Base-by-base conservation (phyloP, 1,284 basidiomycete species). In the Boletellus dicymbophilus region DNA sequence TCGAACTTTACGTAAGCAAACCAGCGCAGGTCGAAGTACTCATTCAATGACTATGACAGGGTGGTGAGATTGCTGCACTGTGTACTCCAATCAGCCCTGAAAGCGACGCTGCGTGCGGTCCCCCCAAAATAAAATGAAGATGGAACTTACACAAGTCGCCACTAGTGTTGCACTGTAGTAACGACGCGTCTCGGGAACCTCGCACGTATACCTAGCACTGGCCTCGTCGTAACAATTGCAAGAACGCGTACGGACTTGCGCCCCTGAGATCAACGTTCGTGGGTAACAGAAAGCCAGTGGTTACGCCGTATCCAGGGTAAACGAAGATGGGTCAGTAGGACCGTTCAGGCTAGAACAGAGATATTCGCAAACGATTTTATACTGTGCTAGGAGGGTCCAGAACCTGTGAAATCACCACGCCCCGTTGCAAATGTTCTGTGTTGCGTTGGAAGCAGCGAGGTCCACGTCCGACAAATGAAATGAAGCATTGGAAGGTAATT, bases 91-190 rank as follows among this genome's bases (percentile, higher is more conserved):
- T 59, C 37, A 58, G 34, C 18, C 21, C 8, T n/a, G 23, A 7
- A 16, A 23, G 28, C 18, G 16, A 22, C 11, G 8, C 22, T n/a
- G n/a, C n/a, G n/a, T n/a, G n/a, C n/a, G n/a, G n/a, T n/a, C n/a
- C n/a, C n/a, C n/a, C n/a, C 10, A 34, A 21, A 49, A n/a, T 31
- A 31, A 31, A 31, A 31, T 5, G 13, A 3, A 23, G 11, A 38
- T 13, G 6, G 10, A 26, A 61, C 61, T 38, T 43, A 54, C 57
- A 41, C 61, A 63, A 7, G 61, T 57, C 28, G 34, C 44, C 15
- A 62, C 57, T 0, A 34, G 46, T 7, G 38, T 40, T 21, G 11
- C 20, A 12, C 27, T 53, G n/a, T 61, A 61, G 37, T 40, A 41
- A 38, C 64, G 57, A 20, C 20, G 33, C 15, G 15, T 30, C 1